Evolutionary conservation across 2,329 filamentous ascomycete genomes (phyloP).

Genomic region (Aspergillus sp.): DNA sequence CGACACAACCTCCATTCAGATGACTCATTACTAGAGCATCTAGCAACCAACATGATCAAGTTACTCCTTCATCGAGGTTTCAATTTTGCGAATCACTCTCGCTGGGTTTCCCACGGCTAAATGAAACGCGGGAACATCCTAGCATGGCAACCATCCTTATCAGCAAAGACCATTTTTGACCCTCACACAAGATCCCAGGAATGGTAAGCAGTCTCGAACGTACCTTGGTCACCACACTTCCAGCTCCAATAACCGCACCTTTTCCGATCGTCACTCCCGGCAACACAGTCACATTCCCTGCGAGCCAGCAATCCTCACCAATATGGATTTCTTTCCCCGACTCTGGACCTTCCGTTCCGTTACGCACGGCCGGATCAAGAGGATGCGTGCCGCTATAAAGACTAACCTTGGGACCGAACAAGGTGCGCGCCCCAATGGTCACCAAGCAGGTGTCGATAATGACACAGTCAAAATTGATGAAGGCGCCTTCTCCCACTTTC

Average conservation of each 20-base stretch:
- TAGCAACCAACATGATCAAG: no score
- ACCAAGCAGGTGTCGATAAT: constrained; percentile 78
- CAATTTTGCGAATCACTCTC: constrained; percentile 41
- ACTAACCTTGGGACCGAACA: constrained; percentile 76
- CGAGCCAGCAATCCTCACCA: constrained; percentile 80
- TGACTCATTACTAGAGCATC: no score
- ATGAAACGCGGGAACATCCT: constrained; percentile 48
- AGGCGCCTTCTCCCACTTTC: constrained; percentile 69
- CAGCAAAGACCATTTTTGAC: neutral
- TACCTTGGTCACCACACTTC: constrained; percentile 78
- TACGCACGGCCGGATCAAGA: constrained; percentile 70
- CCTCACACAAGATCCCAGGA: neutral
- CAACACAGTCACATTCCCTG: constrained; percentile 69
- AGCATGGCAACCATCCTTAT: constrained; percentile 1
- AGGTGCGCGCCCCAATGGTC: constrained; percentile 72
- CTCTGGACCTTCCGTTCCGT: constrained; percentile 76
- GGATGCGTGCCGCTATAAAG: constrained; percentile 78
- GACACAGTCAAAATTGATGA: constrained; percentile 73
- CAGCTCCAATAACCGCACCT: constrained; percentile 74
- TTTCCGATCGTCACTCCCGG: constrained; percentile 77
- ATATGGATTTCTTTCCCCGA: constrained; percentile 71
- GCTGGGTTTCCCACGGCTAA: constrained; percentile 46
- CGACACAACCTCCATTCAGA: no score
- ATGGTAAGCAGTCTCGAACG: neutral
- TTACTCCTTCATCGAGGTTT: constrained; percentile 36